A percentile compares a stretch with the other conserved stretches of the same genome.
Evolutionary conservation across 73 alveolate genomes (phyloP).

Genomic region (Blepharisma japonicum): DNA sequence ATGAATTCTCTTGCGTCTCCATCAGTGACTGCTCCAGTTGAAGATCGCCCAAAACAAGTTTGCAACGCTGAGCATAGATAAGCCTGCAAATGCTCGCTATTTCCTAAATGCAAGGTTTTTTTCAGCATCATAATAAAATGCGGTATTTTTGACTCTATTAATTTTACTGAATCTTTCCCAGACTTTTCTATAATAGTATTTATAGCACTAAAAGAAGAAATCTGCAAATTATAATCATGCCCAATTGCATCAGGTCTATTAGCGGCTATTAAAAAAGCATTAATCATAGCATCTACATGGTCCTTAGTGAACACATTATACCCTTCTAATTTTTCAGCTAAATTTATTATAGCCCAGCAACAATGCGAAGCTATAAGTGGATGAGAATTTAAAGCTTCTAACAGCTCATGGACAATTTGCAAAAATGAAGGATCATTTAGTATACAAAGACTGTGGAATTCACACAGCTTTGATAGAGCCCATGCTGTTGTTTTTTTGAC

Average conservation of each 20-base stretch:
- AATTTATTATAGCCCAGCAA: background rate
- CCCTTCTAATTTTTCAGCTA: background rate
- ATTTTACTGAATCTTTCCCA: background rate
- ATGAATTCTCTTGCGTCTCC: background rate
- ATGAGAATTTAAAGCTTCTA: background rate
- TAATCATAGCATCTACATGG: background rate
- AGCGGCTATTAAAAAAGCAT: background rate
- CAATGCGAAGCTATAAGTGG: background rate
- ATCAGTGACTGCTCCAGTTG: background rate
- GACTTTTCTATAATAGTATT: conserved; percentile 21
- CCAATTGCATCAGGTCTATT: conserved; percentile 17
- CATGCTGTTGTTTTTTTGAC: conserved; percentile 26
- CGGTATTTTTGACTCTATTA: background rate
- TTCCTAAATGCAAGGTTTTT: background rate
- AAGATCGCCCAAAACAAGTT: background rate
- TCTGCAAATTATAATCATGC: conserved; percentile 1
- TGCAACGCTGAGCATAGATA: conserved; percentile 7
- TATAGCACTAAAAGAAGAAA: conserved; percentile 20
- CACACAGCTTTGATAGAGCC: background rate
- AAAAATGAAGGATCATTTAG: background rate
- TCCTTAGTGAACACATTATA: background rate
- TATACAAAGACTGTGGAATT: background rate
- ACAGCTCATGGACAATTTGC: background rate
- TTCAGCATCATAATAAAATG: background rate
- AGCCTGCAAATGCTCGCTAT: background rate